Conservation (phyloP, 306 rosid genomes). For the Lathyrus oleraceus region DNA sequence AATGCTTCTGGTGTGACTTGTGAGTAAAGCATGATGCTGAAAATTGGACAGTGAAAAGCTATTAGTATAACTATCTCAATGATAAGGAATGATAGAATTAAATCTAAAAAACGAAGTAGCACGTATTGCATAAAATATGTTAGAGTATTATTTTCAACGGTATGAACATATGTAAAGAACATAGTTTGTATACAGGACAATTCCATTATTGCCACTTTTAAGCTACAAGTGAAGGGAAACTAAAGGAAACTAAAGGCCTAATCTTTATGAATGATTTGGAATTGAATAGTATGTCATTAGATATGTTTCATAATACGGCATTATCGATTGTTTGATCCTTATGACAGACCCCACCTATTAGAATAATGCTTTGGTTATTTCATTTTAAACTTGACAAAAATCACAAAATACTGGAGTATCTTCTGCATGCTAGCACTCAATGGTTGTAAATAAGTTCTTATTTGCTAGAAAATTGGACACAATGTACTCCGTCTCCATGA, state of each 20-base stretch:
- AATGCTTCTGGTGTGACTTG: background rate
- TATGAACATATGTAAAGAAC: too few relatives aligned
- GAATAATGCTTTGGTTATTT: background rate
- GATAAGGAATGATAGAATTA: background rate
- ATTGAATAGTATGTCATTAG: too few relatives aligned
- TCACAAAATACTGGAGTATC: background rate
- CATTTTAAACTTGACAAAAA: background rate
- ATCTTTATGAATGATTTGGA: background rate
- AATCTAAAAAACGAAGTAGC: background rate
- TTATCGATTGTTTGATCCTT: background rate
- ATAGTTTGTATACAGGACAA: background rate
- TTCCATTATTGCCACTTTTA: background rate
- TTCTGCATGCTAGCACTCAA: conserved; percentile 13
- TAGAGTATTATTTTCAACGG: too few relatives aligned
- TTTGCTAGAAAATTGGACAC: conserved; percentile 7
- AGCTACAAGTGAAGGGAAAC: background rate
- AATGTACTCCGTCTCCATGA: conserved; percentile 1
- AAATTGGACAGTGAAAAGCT: too few relatives aligned
- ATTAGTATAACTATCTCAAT: background rate
- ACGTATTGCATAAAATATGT: background rate
- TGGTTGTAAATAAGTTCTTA: background rate
- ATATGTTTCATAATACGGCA: background rate
- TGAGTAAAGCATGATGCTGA: too few relatives aligned
- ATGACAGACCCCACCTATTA: background rate
- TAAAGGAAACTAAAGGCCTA: background rate